Evolutionary conservation across 768 basidiomycete species (phyloP).

Genomic region (Gyrodon lividus): DNA sequence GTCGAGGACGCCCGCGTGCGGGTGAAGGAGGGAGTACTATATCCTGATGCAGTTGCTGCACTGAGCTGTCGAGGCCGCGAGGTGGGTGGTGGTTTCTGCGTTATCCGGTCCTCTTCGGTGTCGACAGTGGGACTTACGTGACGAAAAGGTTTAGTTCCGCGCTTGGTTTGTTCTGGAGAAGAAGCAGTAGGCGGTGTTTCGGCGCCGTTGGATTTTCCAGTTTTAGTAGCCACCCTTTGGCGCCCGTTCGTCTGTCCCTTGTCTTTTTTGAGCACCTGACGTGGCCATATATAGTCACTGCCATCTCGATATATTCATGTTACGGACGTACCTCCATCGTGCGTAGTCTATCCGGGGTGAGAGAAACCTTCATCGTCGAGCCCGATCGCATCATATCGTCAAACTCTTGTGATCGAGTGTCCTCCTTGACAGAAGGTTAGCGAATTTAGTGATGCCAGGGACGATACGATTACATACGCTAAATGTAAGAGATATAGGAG

Average conservation of each 20-base stretch:
- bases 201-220: conserved; percentile 24
- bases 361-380: conserved; percentile 91
- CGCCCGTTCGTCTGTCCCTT: conserved; percentile 42
- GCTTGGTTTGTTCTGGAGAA: conserved; percentile 25
- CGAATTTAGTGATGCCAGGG: background rate
- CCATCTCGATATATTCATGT: conserved; percentile 16
- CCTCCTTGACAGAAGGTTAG: conserved; percentile 43
- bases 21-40: conserved; percentile 24
- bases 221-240: conserved; percentile 20
- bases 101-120: conserved; percentile 48
- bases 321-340: conserved; percentile 80
- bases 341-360: conserved; percentile 90
- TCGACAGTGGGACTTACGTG: conserved; percentile 65
- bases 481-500: conserved; percentile 34
- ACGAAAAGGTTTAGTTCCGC: conserved; percentile 37
- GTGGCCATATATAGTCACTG: conserved; percentile 8
- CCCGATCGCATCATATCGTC: conserved; percentile 90
- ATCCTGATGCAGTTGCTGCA: conserved; percentile 40
- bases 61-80: conserved; percentile 48
- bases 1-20: conserved; percentile 34
- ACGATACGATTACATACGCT: conserved; percentile 25
- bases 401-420: conserved; percentile 71
- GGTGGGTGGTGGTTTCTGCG: conserved; percentile 34
- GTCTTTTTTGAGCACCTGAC: conserved; percentile 72
- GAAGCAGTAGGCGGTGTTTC: conserved; percentile 14